Percentiles rank a stretch among this genome's conserved stretches.
phyloP scores from a whole-genome alignment of 495 filamentous ascomycete genomes.

The Penicillium cataractarum region DNA sequence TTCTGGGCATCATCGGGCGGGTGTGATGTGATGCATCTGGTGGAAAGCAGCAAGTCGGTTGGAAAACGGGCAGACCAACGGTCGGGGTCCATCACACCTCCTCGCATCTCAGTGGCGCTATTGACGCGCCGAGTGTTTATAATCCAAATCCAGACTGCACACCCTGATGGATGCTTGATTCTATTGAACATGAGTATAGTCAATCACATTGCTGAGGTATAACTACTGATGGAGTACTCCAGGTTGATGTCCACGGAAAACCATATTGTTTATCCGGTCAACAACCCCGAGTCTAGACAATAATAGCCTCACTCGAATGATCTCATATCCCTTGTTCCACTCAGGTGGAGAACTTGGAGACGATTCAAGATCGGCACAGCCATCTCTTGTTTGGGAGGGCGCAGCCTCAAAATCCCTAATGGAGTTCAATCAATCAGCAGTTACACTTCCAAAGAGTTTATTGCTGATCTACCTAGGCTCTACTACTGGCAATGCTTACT shows the following conservation, averaged over 20 bases:
- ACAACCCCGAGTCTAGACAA: no score
- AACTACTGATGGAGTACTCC: no score
- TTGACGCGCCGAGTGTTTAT: background rate
- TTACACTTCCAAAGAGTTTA: no score
- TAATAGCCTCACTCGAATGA: no score
- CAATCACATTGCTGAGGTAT: no score
- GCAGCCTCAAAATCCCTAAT: background rate
- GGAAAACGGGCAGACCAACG: background rate
- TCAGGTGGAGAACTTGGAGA: background rate
- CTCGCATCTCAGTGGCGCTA: background rate
- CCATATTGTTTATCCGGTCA: no score
- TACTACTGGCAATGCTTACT: background rate
- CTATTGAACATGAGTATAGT: no score
- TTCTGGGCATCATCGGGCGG: no score
- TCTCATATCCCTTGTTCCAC: background rate
- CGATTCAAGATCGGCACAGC: background rate
- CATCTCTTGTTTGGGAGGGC: background rate
- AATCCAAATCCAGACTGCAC: no score
- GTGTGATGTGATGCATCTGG: background rate
- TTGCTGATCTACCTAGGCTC: no score
- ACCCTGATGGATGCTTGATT: no score
- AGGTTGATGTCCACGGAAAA: no score
- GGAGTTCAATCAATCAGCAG: background rate
- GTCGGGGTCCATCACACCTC: slow-evolving; percentile 1
- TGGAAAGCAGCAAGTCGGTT: background rate